Conservation (phyloP, 441 rosid species). For the Adansonia rubrostipa region DNA sequence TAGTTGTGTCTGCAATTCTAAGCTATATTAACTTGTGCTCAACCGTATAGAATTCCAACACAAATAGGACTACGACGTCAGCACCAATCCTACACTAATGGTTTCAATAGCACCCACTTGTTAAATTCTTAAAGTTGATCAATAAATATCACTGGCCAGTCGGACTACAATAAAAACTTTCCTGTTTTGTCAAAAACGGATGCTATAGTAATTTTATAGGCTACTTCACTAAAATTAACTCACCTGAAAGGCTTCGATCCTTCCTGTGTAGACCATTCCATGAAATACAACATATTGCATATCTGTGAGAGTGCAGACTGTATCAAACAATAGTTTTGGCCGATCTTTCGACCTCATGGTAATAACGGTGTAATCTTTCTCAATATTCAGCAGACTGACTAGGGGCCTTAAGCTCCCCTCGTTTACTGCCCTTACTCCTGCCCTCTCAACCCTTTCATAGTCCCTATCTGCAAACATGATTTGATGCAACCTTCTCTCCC, state of each 20-base stretch:
- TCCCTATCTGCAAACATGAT: constrained; percentile 93
- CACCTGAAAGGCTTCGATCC: constrained; percentile 89
- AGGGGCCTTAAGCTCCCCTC: background rate
- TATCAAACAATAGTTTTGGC: constrained; percentile 86
- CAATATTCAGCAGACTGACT: constrained; percentile 38
- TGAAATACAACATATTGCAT: constrained; percentile 94
- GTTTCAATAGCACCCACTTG: constrained; percentile 6
- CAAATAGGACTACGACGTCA: constrained; percentile 6
- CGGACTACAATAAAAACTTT: background rate
- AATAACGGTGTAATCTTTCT: constrained; percentile 80
- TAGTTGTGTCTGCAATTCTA: background rate
- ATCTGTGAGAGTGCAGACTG: constrained; percentile 87
- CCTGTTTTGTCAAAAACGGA: background rate
- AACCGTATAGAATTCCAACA: constrained; percentile 18
- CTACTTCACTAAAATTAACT: constrained; percentile 1
- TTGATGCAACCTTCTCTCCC: constrained; percentile 92
- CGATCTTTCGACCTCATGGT: constrained; percentile 89
- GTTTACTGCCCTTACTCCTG: constrained; percentile 24
- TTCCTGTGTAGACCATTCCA: constrained; percentile 78
- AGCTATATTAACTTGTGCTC: constrained; percentile 15
- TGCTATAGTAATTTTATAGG: background rate
- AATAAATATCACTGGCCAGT: background rate
- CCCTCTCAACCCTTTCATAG: constrained; percentile 65
- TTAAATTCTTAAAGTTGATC: constrained; percentile 18
- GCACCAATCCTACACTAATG: constrained; percentile 11